A percentile compares a stretch with the other conserved stretches of the same genome.
Conservation (phyloP, 768 basidiomycete species). For the Tephrocybe sp. region DNA sequence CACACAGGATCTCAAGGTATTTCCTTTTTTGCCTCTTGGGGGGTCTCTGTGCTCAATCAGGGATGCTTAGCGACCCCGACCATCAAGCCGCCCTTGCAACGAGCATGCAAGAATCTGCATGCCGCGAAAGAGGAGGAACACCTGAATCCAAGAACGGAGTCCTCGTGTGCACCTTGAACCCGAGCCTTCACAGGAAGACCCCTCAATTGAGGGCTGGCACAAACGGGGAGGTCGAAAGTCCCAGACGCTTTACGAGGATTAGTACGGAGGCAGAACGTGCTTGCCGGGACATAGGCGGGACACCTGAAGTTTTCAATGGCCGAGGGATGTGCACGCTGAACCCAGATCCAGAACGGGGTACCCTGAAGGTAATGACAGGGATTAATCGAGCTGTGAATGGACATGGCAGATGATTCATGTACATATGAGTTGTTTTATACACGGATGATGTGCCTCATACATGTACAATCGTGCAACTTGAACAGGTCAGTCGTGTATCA, state of each 20-base stretch:
- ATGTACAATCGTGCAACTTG: too few relatives aligned
- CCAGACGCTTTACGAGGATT: not conserved
- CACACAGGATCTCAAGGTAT: too few relatives aligned
- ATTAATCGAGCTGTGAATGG: not conserved
- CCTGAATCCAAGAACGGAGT: constrained; percentile 3
- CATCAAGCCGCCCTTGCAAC: not conserved
- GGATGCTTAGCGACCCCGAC: too few relatives aligned
- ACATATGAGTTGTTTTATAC: not conserved
- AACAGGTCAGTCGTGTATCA: too few relatives aligned
- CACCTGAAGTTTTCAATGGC: not conserved
- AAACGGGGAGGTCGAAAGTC: not conserved
- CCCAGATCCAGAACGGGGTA: not conserved
- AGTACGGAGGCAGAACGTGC: not conserved
- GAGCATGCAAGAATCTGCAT: not conserved
- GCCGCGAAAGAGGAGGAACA: constrained; percentile 5
- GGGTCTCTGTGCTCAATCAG: too few relatives aligned
- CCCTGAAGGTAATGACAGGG: not conserved
- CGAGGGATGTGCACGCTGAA: not conserved
- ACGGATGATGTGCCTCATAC: too few relatives aligned
- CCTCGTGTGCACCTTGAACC: constrained; percentile 4
- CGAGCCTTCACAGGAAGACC: not conserved
- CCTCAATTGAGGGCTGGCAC: not conserved
- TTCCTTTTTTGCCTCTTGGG: too few relatives aligned
- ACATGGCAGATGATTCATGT: not conserved
- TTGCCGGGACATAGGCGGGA: not conserved